A percentile compares a stretch with the other conserved stretches of the same genome.
These are phyloP conservation scores for Lablab purpureus DNA, from an alignment of 306 rosid genomes.

Conservation along the genomic window DNA sequence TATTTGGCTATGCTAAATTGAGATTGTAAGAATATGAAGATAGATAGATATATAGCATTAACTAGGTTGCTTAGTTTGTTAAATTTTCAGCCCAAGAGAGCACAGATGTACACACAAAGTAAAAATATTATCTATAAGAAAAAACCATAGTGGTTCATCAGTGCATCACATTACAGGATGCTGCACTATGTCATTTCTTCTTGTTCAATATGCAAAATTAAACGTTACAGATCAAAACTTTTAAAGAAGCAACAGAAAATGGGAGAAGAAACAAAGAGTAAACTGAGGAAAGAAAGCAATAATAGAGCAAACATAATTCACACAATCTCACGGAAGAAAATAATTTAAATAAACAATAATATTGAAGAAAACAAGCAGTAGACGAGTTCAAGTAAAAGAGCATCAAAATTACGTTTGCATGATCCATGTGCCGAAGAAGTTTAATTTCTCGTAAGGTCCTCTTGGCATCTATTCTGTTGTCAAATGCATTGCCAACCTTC, in stretches of 20 bases:
- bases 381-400: constrained; percentile 17
- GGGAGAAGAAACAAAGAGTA: background rate
- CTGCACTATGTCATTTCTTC: background rate
- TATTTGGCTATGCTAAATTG: background rate
- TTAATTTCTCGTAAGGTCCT: constrained; percentile 95
- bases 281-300: background rate
- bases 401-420: constrained; percentile 75
- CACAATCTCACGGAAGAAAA: constrained; percentile 8
- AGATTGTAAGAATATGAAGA: background rate
- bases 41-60: constrained; percentile 7
- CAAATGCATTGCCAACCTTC: constrained; percentile 98
- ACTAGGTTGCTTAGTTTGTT: background rate
- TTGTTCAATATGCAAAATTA: constrained; percentile 6
- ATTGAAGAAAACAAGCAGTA: constrained; percentile 1
- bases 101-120: constrained; percentile 6
- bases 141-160: background rate
- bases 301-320: background rate
- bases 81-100: background rate
- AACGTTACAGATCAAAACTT: constrained; percentile 18
- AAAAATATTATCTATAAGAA: background rate
- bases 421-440: constrained; percentile 95
- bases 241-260: constrained; percentile 5
- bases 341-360: background rate
- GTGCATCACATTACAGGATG: constrained; percentile 6
- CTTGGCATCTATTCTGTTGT: constrained; percentile 94